Base-by-base conservation (phyloP, 2,329 filamentous ascomycete genomes). In the Fulvia fulva region DNA sequence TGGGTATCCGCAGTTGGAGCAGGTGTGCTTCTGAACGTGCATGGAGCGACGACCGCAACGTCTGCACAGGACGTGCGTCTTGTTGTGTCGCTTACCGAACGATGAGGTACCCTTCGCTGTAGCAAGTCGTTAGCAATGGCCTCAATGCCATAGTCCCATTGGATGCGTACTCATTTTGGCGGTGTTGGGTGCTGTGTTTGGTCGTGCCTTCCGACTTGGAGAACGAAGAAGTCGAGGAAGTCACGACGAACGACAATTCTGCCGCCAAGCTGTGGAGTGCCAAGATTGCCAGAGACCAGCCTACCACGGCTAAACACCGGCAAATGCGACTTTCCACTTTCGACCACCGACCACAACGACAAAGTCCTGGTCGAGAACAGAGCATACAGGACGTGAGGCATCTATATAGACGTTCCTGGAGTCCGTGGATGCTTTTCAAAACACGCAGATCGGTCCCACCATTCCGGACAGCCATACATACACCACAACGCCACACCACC, bases 1-100 rank as follows among this genome's bases (percentile, higher is more conserved):
- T 77, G 94, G 94, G 83, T 97, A 99, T 78, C 92, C 94, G 86
- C 94, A 99, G 75, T 84, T 86, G 72, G 93, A 80, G 85, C 94
- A 99, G 77, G 91, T 95, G 82, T 96, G 88, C 90, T 99, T 99
- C 86, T 99, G 94, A 83, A 97, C 87, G 88, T 99, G 94, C 81
- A 97, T 88, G 75, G 94, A 96, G 78, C 94, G 92, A 78, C 90
- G 89, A 94, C 91, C 92, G 87, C 91, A 97, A 83, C 92, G 92
- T 86, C 92, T 89, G 90, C 92, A 97, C 81, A 97, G 83, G 79
- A 88, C 91, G 87, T 97, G 92, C 84, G 91, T 91, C 88, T 96
- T 96, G 87, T 93, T 96, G 86, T 95, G 91, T 87, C 91, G 87
- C 81, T 87, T 87, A 76, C 84, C 84, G 77, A 87, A 87, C 78